These are phyloP conservation scores for Entomortierella lignicola DNA, from an alignment of 192 early-diverging fungal genomes.

Conservation along the genomic window DNA sequence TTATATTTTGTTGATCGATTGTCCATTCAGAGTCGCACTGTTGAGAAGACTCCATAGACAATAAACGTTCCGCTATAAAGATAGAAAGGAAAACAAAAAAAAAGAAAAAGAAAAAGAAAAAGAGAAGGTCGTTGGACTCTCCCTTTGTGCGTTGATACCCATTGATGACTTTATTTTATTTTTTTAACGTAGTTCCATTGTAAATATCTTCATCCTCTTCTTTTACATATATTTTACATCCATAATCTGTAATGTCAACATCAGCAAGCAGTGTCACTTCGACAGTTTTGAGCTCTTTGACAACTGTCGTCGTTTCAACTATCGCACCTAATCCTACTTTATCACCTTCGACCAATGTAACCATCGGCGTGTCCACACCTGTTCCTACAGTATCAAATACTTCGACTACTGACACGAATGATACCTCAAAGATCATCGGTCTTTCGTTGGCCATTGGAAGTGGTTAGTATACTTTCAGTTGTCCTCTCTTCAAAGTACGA, in stretches of 20 bases:
- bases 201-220: neutral
- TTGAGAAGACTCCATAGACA: neutral
- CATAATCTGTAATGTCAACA: conserved; percentile 17
- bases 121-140: conserved; percentile 1
- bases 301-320: neutral
- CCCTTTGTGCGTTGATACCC: neutral
- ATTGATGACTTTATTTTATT: conserved; percentile 5
- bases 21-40: neutral
- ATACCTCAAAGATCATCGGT: conserved; percentile 76
- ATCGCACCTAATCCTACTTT: neutral
- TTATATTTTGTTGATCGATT: neutral
- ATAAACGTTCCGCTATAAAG: neutral
- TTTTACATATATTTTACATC: neutral
- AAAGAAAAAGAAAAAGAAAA: too few species aligned
- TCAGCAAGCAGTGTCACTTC: neutral
- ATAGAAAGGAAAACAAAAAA: neutral
- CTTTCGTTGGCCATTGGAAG: conserved; percentile 81
- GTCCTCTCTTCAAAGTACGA: neutral
- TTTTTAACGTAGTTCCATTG: neutral
- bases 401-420: neutral
- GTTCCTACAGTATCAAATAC: neutral
- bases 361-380: neutral
- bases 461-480: conserved; percentile 39
- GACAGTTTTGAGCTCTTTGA: conserved; percentile 4
- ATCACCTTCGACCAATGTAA: neutral